Evolutionary conservation across 441 rosid genomes (phyloP), one percentile per base, ranked within the genome.

Genomic region (Gossypium schwendimanii): DNA sequence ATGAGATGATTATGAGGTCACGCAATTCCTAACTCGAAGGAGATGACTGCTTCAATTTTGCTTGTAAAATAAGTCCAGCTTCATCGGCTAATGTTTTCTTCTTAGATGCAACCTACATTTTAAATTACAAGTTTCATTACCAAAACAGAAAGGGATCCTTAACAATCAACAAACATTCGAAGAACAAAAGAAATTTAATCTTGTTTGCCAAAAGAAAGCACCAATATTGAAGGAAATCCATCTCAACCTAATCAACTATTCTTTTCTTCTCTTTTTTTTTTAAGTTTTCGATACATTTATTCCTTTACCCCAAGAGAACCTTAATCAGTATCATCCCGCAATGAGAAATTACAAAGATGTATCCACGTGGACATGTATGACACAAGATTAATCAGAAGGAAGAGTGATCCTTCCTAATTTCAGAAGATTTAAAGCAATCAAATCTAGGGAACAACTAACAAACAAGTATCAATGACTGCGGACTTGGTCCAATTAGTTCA

Each of bases 21-120:
- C 21, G 65, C 66, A 11, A 18, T 33, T 62, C 61, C 45, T 82
- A 78, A 62, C 80, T 75, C 58, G 96, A 44, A 18, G 96, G 87
- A 61, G 90, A 81, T 75, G 86, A 57, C 60, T 88, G 96, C 78
- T 84, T 91, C 86, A 93, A 59, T 77, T 87, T 92, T 21, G 89
- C 79, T 78, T 92, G 98, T 73, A 93, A 81, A 49, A 90, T 73
- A 72, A 81, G 87, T 26, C 88, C 89, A 12, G 91, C 97, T 82
- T 95, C 99, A 76, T 92, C 97, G 23, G 96, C 91, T 45, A 89
- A 74, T 8, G 72, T 84, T 83, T 91, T 93, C 97, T 95, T 95
- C 77, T 90, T 91, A 3, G 97, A 79, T 21, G 97, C 89, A 70
- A 95, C 90, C 99, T 93, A 86, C 82, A 73, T 28, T 73, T 8